Conservation (phyloP, 2,329 filamentous ascomycete genomes). For the Colletotrichum magnum region DNA sequence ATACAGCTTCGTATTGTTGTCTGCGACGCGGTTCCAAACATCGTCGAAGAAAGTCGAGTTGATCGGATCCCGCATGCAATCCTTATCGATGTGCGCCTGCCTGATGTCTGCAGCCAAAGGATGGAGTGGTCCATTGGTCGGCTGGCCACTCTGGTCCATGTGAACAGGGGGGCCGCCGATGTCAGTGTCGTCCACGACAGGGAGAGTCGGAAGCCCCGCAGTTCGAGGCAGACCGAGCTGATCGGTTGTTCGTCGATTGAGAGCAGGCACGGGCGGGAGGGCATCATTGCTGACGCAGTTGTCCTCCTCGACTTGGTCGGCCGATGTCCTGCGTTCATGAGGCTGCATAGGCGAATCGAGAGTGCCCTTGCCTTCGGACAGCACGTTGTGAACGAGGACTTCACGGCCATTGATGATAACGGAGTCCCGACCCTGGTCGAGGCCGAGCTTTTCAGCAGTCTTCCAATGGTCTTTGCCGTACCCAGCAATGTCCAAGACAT, state of each 20-base stretch:
- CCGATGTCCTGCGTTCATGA: conserved; percentile 50
- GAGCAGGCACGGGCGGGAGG: conserved; percentile 71
- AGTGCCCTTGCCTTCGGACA: conserved; percentile 75
- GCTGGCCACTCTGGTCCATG: conserved; percentile 66
- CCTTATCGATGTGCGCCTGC: conserved; percentile 81
- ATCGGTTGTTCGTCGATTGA: conserved; percentile 74
- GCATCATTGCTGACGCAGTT: conserved; percentile 56
- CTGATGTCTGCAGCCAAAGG: conserved; percentile 77
- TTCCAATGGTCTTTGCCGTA: conserved; percentile 84
- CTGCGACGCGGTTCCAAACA: conserved; percentile 87
- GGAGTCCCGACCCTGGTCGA: conserved; percentile 79
- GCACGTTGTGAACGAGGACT: conserved; percentile 75
- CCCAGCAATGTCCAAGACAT: conserved; percentile 83
- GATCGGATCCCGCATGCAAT: conserved; percentile 95
- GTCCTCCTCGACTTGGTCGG: conserved; percentile 41
- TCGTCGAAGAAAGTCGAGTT: conserved; percentile 87
- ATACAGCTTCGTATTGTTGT: conserved; percentile 96
- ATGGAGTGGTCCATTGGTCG: conserved; percentile 61
- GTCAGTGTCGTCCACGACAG: conserved; percentile 82
- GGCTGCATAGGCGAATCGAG: conserved; percentile 65
- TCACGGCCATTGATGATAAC: conserved; percentile 78
- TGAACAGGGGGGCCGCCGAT: conserved; percentile 81
- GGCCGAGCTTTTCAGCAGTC: conserved; percentile 70
- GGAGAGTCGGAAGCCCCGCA: conserved; percentile 79
- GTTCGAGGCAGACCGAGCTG: conserved; percentile 77